Evolutionary conservation across 768 basidiomycete species (phyloP), one percentile per base, ranked within the genome.

Genomic region (Holtermanniella nyarrowii): DNA sequence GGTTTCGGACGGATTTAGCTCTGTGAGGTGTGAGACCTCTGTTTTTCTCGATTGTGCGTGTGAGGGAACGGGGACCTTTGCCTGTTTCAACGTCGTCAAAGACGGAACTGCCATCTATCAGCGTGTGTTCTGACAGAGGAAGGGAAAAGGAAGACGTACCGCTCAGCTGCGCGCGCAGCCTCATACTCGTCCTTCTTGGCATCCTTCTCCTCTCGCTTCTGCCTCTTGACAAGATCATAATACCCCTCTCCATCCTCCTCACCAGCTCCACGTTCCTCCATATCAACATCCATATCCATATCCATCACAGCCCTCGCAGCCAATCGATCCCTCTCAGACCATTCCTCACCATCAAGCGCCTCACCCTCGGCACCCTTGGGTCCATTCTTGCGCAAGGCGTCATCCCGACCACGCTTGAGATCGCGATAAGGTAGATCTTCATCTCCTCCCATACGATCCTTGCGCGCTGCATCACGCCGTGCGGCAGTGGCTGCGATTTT

Each of bases 391-490:
- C 51, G 55, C 53, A 62, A 44, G 14, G 62, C 73, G 13, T 59
- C 72, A 46, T 75, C 74, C 26, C 74, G 56, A 23, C 64, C 68
- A 26, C 61, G 65, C 73, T 76, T 77, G 45, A 83, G 76, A 63
- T 88, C 85, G 42, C 82, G 78, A 63, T 91, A 88, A 16, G 95
- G 95, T 44, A 97, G 77, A 65, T 99, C 95, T 62, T 96, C 93
- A 66, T 99, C 95, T 16, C 95, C 95, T 25, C 86, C 85, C 48
- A 82, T 68, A 3, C 84, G 81, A 22, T 77, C 78, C 55, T 74
- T 77, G 52, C 86, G 77, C 4, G 88, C 88, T 24, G 80, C 80
- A 50, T 81, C 79, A 49, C 91, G 78, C 54, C 85, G 77, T 11
- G 83, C 81, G 48, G 81, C 79, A 4, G 87, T 80, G 52, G 82